phyloP scores from a whole-genome alignment of 495 filamentous ascomycete species.

The Hypoxylon lienhwacheense region DNA sequence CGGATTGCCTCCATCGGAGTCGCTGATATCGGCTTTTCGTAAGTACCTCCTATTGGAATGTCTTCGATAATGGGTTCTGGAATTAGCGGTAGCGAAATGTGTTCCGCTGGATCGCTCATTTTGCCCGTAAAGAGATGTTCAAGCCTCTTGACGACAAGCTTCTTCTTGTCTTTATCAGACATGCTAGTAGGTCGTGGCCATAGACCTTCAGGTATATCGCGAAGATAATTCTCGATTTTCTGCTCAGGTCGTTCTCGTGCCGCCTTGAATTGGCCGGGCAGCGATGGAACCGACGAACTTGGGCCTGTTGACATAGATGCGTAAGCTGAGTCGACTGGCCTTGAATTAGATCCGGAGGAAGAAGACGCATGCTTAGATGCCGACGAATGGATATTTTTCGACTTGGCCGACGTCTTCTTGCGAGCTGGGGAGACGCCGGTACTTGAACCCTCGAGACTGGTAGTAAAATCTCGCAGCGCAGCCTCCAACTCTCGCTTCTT shows the following conservation, averaged over 20 bases:
- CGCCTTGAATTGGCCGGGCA: slow-evolving; percentile 31
- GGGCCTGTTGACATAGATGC: slow-evolving; percentile 67
- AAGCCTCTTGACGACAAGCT: slow-evolving; percentile 66
- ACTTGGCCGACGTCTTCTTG: slow-evolving; percentile 38
- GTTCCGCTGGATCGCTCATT: slow-evolving; percentile 42
- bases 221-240: slow-evolving; percentile 61
- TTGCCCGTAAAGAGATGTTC: slow-evolving; percentile 82
- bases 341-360: slow-evolving; percentile 55
- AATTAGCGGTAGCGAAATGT: slow-evolving; percentile 38
- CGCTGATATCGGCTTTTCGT: slow-evolving; percentile 32
- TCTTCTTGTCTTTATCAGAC: slow-evolving; percentile 71
- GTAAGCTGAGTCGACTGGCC: slow-evolving; percentile 71
- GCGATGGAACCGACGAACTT: slow-evolving; percentile 41
- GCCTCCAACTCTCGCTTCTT: slow-evolving; percentile 75
- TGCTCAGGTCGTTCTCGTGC: slow-evolving; percentile 45
- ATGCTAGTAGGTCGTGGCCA: slow-evolving; percentile 55
- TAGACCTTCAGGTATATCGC: slow-evolving; percentile 62
- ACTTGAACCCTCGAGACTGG: slow-evolving; percentile 52
- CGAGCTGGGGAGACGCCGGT: slow-evolving; percentile 40
- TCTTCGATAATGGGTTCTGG: slow-evolving; percentile 58
- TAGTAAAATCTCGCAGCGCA: slow-evolving; percentile 66
- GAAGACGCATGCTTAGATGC: slow-evolving; percentile 52
- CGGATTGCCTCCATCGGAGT: slow-evolving; percentile 34
- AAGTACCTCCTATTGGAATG: slow-evolving; percentile 51
- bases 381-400: slow-evolving; percentile 40